phyloP scores from a whole-genome alignment of 192 early-diverging fungal genomes.

The Entomortierella beljakovae region DNA sequence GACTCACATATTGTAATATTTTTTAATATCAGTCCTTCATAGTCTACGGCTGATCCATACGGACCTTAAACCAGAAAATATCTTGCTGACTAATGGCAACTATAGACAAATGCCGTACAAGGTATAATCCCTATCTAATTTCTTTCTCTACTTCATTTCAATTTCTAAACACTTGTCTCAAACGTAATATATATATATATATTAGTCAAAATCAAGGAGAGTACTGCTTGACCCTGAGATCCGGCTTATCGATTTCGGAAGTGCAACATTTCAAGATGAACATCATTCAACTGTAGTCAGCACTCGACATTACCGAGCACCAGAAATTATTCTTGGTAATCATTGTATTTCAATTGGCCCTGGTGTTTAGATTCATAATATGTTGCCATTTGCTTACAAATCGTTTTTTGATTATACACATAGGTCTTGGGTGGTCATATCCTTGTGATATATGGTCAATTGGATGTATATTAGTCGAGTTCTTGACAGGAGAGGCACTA shows the following conservation, averaged over 20 bases:
- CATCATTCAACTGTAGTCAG: constrained; percentile 93
- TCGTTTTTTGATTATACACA: not conserved
- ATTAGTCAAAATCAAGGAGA: constrained; percentile 63
- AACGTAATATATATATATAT: constrained; percentile 37
- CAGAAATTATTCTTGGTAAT: constrained; percentile 92
- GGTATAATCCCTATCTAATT: not conserved
- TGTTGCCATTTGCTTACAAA: not conserved
- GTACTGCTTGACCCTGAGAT: constrained; percentile 81
- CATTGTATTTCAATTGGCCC: not conserved
- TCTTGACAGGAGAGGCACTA: constrained; percentile 93
- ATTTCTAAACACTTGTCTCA: not conserved
- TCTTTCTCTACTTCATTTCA: not conserved
- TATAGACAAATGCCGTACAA: constrained; percentile 65
- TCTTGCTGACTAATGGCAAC: constrained; percentile 76
- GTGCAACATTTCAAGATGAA: constrained; percentile 92
- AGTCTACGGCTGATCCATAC: constrained; percentile 91
- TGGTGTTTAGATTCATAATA: not conserved
- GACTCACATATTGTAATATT: not conserved
- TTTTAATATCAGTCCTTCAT: constrained; percentile 77
- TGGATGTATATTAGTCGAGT: constrained; percentile 96
- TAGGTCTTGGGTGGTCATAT: constrained; percentile 90
- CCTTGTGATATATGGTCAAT: constrained; percentile 98
- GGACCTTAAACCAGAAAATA: constrained; percentile 98
- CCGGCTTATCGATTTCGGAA: constrained; percentile 96
- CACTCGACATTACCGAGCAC: constrained; percentile 96